These are phyloP conservation scores for Steccherinum ochraceum DNA, from an alignment of 768 basidiomycete species.

Conservation along the genomic window DNA sequence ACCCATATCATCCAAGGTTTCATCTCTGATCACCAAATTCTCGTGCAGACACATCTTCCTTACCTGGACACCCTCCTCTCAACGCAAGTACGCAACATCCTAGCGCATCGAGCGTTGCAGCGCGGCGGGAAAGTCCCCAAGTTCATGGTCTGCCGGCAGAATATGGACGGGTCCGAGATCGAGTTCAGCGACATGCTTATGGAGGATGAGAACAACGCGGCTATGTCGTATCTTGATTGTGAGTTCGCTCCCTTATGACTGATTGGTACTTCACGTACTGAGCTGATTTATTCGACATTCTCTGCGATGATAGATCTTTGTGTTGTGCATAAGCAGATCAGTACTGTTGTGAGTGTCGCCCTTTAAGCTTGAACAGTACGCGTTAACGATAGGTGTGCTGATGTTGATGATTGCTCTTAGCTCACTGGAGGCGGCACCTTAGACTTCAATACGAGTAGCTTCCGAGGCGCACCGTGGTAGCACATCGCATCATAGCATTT, in stretches of 20 bases:
- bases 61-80: constrained; percentile 70
- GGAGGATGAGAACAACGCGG: constrained; percentile 96
- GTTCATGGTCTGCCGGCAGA: constrained; percentile 80
- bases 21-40: background rate
- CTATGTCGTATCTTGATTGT: constrained; percentile 90
- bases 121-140: constrained; percentile 45
- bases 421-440: constrained; percentile 12
- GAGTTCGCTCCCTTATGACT: constrained; percentile 20
- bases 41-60: constrained; percentile 60
- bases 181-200: constrained; percentile 97
- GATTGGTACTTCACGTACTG: background rate
- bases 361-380: background rate
- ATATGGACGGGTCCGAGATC: constrained; percentile 87
- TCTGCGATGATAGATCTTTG: constrained; percentile 25
- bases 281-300: background rate
- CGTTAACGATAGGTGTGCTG: background rate
- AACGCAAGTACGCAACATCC: constrained; percentile 76
- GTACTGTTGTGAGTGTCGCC: constrained; percentile 22
- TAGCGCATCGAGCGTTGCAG: constrained; percentile 57
- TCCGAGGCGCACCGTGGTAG: constrained; percentile 12
- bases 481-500: too few relatives aligned
- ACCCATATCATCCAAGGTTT: background rate
- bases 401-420: constrained; percentile 1
- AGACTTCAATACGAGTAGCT: constrained; percentile 2
- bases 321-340: constrained; percentile 33